Percentiles rank a stretch among this genome's conserved stretches.
These are phyloP conservation scores for Jimgerdemannia flammicorona DNA, from an alignment of 192 early-diverging fungal species.

Conservation along the genomic window DNA sequence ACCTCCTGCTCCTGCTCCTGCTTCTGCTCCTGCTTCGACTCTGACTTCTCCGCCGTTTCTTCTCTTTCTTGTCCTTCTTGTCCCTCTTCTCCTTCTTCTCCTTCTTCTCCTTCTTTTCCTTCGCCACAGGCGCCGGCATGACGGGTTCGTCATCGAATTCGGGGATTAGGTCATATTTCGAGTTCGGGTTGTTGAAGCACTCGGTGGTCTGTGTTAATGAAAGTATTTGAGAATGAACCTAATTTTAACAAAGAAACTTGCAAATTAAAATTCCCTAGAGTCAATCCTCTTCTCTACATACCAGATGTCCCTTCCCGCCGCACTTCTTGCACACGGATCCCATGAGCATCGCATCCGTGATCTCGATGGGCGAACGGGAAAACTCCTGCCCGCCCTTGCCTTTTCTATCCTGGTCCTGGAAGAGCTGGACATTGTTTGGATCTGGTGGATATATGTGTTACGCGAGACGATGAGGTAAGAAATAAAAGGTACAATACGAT, in stretches of 20 bases:
- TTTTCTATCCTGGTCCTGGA: conserved; percentile 25
- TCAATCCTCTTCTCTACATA: conserved; percentile 6
- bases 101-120: conserved; percentile 49
- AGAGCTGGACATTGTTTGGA: conserved; percentile 25
- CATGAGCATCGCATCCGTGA: conserved; percentile 33
- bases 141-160: conserved; percentile 18
- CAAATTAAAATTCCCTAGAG: too few species aligned
- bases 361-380: conserved; percentile 28
- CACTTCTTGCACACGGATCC: conserved; percentile 37
- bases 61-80: conserved; percentile 30
- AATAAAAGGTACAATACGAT: too few species aligned
- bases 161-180: conserved; percentile 30
- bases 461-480: background rate
- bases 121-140: background rate
- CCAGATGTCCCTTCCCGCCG: conserved; percentile 37
- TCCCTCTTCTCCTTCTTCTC: conserved; percentile 27
- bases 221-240: background rate
- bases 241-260: background rate
- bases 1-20: conserved; percentile 1
- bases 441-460: conserved; percentile 7
- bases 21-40: conserved; percentile 3
- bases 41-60: conserved; percentile 9
- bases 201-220: background rate
- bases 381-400: conserved; percentile 24
- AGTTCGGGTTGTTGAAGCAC: conserved; percentile 18